Conservation (phyloP, 148 eudicot genomes). For the Chenopodium berlandieri region DNA sequence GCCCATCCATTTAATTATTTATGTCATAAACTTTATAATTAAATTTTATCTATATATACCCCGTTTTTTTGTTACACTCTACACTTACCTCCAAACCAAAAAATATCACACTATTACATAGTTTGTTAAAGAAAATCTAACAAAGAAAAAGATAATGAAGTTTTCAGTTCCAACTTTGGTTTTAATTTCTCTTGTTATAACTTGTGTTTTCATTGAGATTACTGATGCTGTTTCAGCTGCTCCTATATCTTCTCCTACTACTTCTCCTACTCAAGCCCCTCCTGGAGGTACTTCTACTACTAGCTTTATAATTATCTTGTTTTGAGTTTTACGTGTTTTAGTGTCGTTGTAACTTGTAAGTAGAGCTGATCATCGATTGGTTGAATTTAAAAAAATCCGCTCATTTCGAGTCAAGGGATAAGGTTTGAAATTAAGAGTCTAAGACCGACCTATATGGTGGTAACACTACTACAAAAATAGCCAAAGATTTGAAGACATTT, state of each 20-base stretch:
- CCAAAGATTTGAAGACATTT: too few species aligned
- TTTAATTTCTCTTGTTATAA: conserved; percentile 14
- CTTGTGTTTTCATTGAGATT: conserved; percentile 19
- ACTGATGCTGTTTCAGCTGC: conserved; percentile 7
- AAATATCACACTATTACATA: not conserved
- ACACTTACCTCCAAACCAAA: not conserved
- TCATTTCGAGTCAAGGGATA: too few species aligned
- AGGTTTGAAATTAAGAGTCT: too few species aligned
- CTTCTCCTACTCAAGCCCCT: conserved; percentile 2
- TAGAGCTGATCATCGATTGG: not conserved
- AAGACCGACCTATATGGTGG: too few species aligned
- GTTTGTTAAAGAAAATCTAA: not conserved
- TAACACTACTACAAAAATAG: too few species aligned
- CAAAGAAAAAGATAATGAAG: conserved; percentile 2
- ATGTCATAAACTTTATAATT: not conserved
- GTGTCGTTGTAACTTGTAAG: not conserved
- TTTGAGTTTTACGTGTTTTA: not conserved
- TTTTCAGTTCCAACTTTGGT: conserved; percentile 16
- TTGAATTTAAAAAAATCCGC: too few species aligned
- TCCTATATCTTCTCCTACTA: not conserved
- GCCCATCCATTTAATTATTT: not conserved
- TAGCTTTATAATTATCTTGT: not conserved
- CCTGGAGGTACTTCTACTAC: conserved; percentile 8
- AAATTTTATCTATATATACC: not conserved
- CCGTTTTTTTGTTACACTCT: not conserved